Evolutionary conservation across 352 stramenopile genomes (phyloP).

Genomic region (Phytophthora litchii): DNA sequence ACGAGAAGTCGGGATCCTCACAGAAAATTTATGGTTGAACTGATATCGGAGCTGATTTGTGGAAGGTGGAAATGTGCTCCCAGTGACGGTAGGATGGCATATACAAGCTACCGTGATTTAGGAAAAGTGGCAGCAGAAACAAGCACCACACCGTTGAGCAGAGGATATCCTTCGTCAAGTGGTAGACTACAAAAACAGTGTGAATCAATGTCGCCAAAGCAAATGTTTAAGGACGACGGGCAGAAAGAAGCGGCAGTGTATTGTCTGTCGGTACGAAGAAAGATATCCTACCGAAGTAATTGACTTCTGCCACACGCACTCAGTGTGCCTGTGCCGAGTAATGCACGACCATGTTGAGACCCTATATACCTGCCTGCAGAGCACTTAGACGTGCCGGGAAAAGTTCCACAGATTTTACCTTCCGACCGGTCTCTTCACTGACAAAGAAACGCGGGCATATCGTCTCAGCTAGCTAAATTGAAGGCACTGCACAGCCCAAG

Average conservation of each 20-base stretch:
- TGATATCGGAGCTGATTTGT: background rate
- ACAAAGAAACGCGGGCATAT: constrained; percentile 4
- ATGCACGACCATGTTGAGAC: constrained; percentile 1
- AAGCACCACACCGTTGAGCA: background rate
- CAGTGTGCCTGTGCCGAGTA: constrained; percentile 10
- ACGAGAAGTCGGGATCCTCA: background rate
- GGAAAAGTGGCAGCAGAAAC: background rate
- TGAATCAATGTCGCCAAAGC: background rate
- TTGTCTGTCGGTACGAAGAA: constrained; percentile 16
- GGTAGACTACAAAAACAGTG: background rate
- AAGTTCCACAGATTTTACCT: constrained; percentile 14
- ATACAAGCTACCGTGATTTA: background rate
- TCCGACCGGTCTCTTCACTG: constrained; percentile 4
- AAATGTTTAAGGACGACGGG: constrained; percentile 8
- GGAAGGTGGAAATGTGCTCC: background rate
- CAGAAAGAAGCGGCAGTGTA: constrained; percentile 8
- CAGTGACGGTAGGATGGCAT: background rate
- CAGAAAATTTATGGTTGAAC: background rate
- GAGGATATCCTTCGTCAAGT: background rate
- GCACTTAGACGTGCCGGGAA: constrained; percentile 20
- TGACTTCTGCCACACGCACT: constrained; percentile 7
- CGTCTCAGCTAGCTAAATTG: constrained; percentile 5
- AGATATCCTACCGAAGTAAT: constrained; percentile 13
- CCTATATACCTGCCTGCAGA: constrained; percentile 3
- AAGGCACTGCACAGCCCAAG: constrained; percentile 2